Percentiles rank a stretch among this genome's conserved stretches.
Conservation (phyloP, 2,329 filamentous ascomycete genomes). For the Kalaharituber pfeilii region DNA sequence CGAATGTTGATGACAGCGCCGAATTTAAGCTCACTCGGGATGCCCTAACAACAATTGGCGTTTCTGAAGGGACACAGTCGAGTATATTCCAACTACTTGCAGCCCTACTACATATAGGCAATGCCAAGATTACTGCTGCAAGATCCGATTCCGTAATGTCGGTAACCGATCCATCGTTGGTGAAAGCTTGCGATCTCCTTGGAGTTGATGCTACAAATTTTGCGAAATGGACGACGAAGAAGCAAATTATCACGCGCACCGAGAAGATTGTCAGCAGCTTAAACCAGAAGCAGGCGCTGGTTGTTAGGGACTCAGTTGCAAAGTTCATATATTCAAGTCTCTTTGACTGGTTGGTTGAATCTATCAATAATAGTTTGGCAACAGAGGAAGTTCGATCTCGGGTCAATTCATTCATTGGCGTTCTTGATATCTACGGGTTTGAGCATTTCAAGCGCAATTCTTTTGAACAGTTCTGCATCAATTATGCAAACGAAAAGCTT, state of each 20-base stretch:
- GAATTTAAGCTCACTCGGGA: slow-evolving; percentile 80
- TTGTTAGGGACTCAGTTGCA: slow-evolving; percentile 91
- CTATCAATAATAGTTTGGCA: slow-evolving; percentile 79
- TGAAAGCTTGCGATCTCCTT: slow-evolving; percentile 65
- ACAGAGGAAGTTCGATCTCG: slow-evolving; percentile 70
- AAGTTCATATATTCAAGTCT: slow-evolving; percentile 98
- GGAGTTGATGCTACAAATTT: slow-evolving; percentile 77
- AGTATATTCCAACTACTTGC: slow-evolving; percentile 83
- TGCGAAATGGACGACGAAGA: slow-evolving; percentile 97
- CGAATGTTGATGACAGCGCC: slow-evolving; percentile 86
- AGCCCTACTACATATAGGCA: slow-evolving; percentile 82
- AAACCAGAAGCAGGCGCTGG: slow-evolving; percentile 78
- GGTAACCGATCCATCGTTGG: slow-evolving; percentile 62
- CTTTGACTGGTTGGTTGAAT: slow-evolving; percentile 98
- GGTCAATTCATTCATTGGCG: slow-evolving; percentile 83
- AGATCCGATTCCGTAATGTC: slow-evolving; percentile 73
- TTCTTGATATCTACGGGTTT: slow-evolving; percentile 59
- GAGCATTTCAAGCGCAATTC: slow-evolving; percentile 99
- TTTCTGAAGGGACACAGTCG: slow-evolving; percentile 52
- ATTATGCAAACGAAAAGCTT: slow-evolving; percentile 97
- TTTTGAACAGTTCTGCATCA: slow-evolving; percentile 99
- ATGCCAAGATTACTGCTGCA: slow-evolving; percentile 86
- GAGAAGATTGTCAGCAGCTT: slow-evolving; percentile 97
- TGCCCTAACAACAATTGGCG: slow-evolving; percentile 75
- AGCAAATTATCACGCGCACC: slow-evolving; percentile 86